Percentiles rank a stretch among this genome's conserved stretches.
Conservation (phyloP, 1,139 yeast genomes). For the Nadsonia starkeyi-henricii region DNA sequence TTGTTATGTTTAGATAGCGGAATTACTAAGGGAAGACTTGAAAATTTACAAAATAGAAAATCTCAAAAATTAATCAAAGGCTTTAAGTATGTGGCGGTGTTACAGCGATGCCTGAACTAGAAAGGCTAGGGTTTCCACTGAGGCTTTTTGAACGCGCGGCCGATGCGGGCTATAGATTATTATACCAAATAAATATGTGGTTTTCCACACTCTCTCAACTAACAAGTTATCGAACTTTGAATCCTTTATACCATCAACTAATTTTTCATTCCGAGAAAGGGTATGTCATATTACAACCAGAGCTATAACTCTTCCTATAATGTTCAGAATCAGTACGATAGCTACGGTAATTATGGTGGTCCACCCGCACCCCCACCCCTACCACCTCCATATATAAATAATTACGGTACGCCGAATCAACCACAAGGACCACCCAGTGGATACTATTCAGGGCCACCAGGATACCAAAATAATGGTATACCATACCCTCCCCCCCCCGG, state of each 20-base stretch:
- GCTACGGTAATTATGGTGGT: slow-evolving; percentile 8
- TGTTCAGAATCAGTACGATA: neutral
- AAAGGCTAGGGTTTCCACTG: too few relatives aligned
- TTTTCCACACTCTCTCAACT: too few relatives aligned
- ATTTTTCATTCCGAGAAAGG: neutral
- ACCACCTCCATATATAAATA: neutral
- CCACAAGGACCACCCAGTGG: neutral
- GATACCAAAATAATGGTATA: neutral
- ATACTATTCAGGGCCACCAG: neutral
- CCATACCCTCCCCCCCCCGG: slow-evolving; percentile 2
- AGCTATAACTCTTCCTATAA: neutral
- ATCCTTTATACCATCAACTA: neutral
- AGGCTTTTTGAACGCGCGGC: too few relatives aligned
- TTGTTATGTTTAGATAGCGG: too few relatives aligned
- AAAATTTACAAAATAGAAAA: too few relatives aligned
- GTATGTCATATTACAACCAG: slow-evolving; percentile 1
- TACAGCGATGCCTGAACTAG: too few relatives aligned
- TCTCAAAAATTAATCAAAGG: too few relatives aligned
- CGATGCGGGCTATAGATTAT: neutral
- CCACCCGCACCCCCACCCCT: slow-evolving; percentile 1
- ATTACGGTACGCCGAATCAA: neutral
- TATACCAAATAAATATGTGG: neutral
- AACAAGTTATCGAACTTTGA: neutral
- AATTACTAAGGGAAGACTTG: too few relatives aligned
- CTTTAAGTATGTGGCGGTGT: too few relatives aligned